Conservation (phyloP, 148 eudicot genomes). For the Talinum fruticosum region DNA sequence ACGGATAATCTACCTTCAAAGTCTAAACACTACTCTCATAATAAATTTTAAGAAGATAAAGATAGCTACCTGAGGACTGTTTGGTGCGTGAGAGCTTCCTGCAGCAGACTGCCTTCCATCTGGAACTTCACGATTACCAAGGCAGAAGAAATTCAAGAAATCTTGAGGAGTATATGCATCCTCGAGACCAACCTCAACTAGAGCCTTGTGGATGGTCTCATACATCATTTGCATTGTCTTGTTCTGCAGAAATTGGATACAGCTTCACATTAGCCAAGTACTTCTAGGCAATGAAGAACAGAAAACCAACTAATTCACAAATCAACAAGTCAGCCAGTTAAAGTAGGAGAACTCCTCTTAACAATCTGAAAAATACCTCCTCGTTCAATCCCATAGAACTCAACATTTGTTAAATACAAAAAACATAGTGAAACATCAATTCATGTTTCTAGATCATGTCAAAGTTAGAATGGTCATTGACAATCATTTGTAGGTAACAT, state of each 20-base stretch:
- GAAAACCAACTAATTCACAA: neutral
- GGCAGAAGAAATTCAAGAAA: constrained; percentile 87
- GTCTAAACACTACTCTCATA: neutral
- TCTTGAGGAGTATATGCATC: constrained; percentile 71
- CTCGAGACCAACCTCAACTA: constrained; percentile 82
- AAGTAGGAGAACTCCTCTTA: neutral
- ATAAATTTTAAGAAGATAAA: neutral
- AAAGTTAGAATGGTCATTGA: neutral
- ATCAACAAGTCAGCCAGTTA: neutral
- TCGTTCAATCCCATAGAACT: too few relatives aligned
- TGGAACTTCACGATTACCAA: constrained; percentile 81
- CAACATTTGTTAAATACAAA: too few relatives aligned
- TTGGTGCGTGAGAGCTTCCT: constrained; percentile 42
- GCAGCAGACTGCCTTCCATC: constrained; percentile 25
- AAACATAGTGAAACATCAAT: too few relatives aligned
- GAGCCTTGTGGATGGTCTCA: constrained; percentile 69
- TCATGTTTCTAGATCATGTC: too few relatives aligned
- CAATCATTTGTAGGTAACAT: neutral
- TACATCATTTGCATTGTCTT: constrained; percentile 99
- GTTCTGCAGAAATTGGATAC: constrained; percentile 41
- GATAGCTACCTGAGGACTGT: constrained; percentile 70
- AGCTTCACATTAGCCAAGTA: neutral
- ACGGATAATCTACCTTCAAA: neutral
- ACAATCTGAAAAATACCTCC: neutral
- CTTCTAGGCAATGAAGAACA: neutral